Percentiles rank a stretch among this genome's conserved stretches.
Evolutionary conservation across 2,329 filamentous ascomycete genomes (phyloP).

Genomic region (Penicillium sp.): DNA sequence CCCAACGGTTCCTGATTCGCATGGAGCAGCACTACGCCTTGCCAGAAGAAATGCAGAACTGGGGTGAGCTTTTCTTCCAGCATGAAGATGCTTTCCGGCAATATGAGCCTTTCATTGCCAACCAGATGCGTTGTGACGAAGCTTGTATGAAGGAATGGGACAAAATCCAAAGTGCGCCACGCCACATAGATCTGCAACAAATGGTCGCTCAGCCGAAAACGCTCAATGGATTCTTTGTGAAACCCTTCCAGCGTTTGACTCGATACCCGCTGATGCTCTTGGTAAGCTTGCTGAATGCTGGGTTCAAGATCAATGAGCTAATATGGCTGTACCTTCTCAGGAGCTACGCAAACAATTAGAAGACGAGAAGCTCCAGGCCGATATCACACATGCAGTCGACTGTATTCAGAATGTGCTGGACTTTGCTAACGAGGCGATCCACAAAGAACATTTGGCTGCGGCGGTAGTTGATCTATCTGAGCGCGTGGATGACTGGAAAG

Average conservation of each 20-base stretch:
- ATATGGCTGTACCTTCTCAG: constrained; percentile 36
- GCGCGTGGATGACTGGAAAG: constrained; percentile 95
- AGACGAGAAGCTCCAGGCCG: constrained; percentile 59
- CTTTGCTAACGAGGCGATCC: constrained; percentile 82
- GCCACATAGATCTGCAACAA: constrained; percentile 57
- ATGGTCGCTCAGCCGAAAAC: constrained; percentile 83
- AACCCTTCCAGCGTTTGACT: constrained; percentile 89
- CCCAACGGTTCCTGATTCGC: constrained; percentile 85
- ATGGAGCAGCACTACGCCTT: constrained; percentile 91
- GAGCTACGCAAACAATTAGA: constrained; percentile 78
- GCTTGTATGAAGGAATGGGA: constrained; percentile 79
- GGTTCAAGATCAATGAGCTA: background rate
- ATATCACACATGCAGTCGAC: constrained; percentile 68
- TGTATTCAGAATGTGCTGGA: constrained; percentile 72
- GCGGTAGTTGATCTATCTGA: constrained; percentile 71
- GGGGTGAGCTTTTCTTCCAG: constrained; percentile 81
- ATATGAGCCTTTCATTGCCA: constrained; percentile 95
- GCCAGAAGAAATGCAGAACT: constrained; percentile 67
- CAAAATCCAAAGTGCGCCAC: constrained; percentile 62
- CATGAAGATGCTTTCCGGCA: constrained; percentile 84
- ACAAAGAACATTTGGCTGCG: constrained; percentile 73
- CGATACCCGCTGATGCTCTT: constrained; percentile 88
- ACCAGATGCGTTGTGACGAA: constrained; percentile 81
- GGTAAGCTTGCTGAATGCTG: constrained; percentile 43
- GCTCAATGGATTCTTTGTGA: constrained; percentile 82